Conservation (phyloP, 2,329 filamentous ascomycete species). For the Alternaria conjuncta region DNA sequence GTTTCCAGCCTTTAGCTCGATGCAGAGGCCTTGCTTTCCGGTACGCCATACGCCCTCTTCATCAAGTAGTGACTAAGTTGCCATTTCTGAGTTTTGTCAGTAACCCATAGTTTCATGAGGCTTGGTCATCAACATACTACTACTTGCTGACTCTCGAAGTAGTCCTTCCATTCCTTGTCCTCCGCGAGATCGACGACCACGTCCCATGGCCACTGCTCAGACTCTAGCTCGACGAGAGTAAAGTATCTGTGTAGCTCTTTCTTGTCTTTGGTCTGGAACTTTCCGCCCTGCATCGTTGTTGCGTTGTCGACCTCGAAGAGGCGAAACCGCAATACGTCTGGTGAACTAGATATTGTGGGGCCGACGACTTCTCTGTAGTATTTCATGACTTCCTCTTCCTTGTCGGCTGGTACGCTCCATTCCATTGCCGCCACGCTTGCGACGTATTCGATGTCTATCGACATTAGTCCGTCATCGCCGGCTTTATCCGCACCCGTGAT, state of each 20-base stretch:
- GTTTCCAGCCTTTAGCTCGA: neutral
- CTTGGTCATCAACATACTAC: slow-evolving; percentile 13
- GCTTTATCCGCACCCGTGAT: slow-evolving; percentile 1
- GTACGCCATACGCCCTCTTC: neutral
- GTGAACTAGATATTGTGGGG: slow-evolving; percentile 12
- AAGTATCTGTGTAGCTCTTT: slow-evolving; percentile 16
- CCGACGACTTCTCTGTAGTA: slow-evolving; percentile 15
- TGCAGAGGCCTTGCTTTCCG: neutral
- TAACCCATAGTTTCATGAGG: neutral
- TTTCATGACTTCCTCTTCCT: slow-evolving; percentile 16
- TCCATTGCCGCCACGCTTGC: slow-evolving; percentile 23
- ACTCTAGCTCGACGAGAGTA: slow-evolving; percentile 19
- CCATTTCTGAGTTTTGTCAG: slow-evolving; percentile 23
- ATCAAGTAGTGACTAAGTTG: slow-evolving; percentile 19
- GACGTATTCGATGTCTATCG: slow-evolving; percentile 17
- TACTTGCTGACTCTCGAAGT: slow-evolving; percentile 16
- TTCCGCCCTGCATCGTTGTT: slow-evolving; percentile 4
- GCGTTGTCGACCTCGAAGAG: slow-evolving; percentile 22
- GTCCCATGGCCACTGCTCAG: slow-evolving; percentile 27
- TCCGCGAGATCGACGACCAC: slow-evolving; percentile 21
- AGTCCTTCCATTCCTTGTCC: slow-evolving; percentile 15
- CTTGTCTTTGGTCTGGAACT: slow-evolving; percentile 8
- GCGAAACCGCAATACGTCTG: slow-evolving; percentile 21
- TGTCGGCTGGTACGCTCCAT: slow-evolving; percentile 12
- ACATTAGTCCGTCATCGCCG: slow-evolving; percentile 1